Percentiles rank a stretch among this genome's conserved stretches.
Conservation (phyloP, 306 rosid species). For the Delonix regia region DNA sequence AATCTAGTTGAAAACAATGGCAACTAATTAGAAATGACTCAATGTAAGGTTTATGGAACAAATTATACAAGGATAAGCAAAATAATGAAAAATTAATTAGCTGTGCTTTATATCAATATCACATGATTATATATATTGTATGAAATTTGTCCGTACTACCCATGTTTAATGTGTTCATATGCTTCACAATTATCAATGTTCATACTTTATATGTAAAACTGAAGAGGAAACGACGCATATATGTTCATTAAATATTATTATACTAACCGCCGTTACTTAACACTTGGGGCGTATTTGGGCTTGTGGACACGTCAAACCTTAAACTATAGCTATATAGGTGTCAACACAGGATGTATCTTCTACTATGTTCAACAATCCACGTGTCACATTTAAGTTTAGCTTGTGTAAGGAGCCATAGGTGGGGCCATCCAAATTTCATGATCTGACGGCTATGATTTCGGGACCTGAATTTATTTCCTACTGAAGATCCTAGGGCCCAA, state of each 20-base stretch:
- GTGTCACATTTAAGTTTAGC: background rate
- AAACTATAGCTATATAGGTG: background rate
- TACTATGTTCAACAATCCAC: background rate
- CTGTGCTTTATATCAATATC: background rate
- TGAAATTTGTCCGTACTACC: background rate
- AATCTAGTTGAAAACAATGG: background rate
- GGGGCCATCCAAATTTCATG: background rate
- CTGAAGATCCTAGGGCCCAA: conserved; percentile 20
- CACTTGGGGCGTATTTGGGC: background rate
- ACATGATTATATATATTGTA: background rate
- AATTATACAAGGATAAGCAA: background rate
- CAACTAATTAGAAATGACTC: background rate
- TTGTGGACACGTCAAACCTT: background rate
- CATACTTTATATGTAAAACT: background rate
- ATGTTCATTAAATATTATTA: background rate
- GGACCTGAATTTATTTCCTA: background rate
- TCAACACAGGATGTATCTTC: background rate
- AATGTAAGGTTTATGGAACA: background rate
- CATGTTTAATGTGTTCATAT: background rate
- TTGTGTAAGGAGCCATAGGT: too few species aligned
- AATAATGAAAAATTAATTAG: background rate
- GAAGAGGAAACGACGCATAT: background rate
- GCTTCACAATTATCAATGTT: background rate
- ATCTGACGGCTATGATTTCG: conserved; percentile 22
- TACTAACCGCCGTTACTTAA: background rate